Base-by-base conservation (phyloP, 495 filamentous ascomycete genomes). In the Tuber brumale region DNA sequence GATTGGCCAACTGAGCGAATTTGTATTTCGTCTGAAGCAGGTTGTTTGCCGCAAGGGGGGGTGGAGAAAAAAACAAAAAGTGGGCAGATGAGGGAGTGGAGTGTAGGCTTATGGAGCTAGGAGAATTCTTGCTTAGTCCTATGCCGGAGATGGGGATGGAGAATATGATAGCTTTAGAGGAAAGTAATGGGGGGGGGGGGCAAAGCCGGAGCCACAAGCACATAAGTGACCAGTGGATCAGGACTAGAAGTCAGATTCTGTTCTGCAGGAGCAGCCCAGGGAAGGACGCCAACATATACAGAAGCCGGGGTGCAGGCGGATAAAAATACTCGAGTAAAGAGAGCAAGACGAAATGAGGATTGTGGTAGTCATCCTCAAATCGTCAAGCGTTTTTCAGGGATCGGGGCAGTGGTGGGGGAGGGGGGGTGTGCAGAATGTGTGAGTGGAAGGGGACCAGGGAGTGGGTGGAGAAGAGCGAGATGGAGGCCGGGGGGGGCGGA, bases 1-100 rank as follows among this genome's bases (percentile, higher is more conserved):
- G 80, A 82, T 81, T 82, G 80, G 79, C 72, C 79, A 69, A 70
- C 76, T 75, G 72, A 79, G 72, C 73, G 78, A 79, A 75, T 82
- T 79, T 80, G 79, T 80, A 81, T 71, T 71, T 76, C 70, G 78
- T 80, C 48, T 82, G 81, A 76, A 45, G 70, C 70, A 76, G 71
- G 66, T 70, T 73, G 76, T 72, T 71, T 75, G 70, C 73, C 37
- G 46, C 51, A 51, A 73, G 42, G 57, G 31, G 73, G 73, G 74
- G 73, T 19, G 71, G 41, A 76, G 39, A 77, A 82, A 73, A 72
- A 75, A 79, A 75, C 69, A 72, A 77, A 79, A 72, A 72, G 74
- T 76, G 46, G 39, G 72, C 51, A 79, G 45, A 27, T 72, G 69
- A 72, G 76, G 61, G 74, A 76, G 72, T 57, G 70, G 44, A 72